A percentile compares a stretch with the other conserved stretches of the same genome.
phyloP scores from a whole-genome alignment of 2,329 filamentous ascomycete species.

The Scedosporium dehoogii region DNA sequence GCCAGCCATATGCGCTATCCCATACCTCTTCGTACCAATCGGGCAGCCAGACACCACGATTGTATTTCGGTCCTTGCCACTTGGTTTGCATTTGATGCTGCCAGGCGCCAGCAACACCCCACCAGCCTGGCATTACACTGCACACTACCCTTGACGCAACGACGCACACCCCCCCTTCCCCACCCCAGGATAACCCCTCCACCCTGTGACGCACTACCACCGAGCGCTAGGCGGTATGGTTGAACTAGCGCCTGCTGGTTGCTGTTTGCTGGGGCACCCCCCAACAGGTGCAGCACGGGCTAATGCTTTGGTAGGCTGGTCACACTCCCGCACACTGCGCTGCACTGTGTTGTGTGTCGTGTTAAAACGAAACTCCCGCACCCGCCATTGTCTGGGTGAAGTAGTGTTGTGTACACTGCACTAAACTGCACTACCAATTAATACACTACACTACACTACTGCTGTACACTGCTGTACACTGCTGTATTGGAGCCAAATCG shows the following conservation, averaged over 20 bases:
- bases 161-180: neutral
- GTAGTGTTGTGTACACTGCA: no score
- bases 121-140: neutral
- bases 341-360: neutral
- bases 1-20: neutral
- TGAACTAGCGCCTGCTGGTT: neutral
- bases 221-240: neutral
- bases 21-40: neutral
- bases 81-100: neutral
- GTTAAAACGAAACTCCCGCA: slow-evolving; percentile 1
- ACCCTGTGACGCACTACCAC: neutral
- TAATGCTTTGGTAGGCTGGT: neutral
- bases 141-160: neutral
- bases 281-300: neutral
- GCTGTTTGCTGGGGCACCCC: neutral
- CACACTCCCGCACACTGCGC: neutral
- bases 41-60: neutral
- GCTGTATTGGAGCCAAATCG: neutral
- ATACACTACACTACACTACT: no score
- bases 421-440: no score
- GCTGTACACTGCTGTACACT: no score
- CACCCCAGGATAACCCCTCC: neutral
- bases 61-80: neutral
- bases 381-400: neutral
- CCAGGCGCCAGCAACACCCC: neutral